Evolutionary conservation across 2,329 filamentous ascomycete genomes (phyloP).

Genomic region (Penicillium brevicompactum): DNA sequence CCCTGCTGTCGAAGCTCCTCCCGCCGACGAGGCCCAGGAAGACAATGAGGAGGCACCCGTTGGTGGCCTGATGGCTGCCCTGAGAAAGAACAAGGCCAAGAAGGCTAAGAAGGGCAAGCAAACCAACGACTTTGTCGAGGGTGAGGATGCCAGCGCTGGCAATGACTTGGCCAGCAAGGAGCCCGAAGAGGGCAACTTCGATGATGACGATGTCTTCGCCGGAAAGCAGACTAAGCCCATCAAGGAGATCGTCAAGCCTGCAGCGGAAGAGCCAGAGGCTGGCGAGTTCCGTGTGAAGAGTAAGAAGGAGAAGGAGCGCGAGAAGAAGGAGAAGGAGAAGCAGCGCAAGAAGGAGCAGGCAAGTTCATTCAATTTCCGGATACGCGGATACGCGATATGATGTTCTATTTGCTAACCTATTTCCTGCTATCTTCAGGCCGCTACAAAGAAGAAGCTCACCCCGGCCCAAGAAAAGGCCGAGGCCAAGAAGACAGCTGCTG

Average conservation of each 20-base stretch:
- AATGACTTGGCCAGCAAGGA: conserved; percentile 65
- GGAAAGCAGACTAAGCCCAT: conserved; percentile 67
- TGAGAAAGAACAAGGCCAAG: conserved; percentile 81
- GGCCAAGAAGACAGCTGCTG: conserved; percentile 67
- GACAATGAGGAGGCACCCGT: conserved; percentile 56
- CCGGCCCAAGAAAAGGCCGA: conserved; percentile 58
- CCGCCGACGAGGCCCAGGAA: conserved; percentile 49
- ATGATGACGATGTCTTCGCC: conserved; percentile 85
- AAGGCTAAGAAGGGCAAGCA: conserved; percentile 86
- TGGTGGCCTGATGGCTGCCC: conserved; percentile 74
- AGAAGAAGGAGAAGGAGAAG: conserved; percentile 98
- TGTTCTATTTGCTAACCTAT: conserved; percentile 5
- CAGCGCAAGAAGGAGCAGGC: conserved; percentile 98
- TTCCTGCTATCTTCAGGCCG: conserved; percentile 57
- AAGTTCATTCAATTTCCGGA: conserved; percentile 26
- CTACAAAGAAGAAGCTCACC: conserved; percentile 74
- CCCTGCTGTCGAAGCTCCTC: conserved; percentile 48
- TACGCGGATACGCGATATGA: background rate
- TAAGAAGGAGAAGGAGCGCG: conserved; percentile 97
- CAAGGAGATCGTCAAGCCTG: conserved; percentile 51
- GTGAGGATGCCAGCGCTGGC: conserved; percentile 57
- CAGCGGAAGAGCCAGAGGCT: conserved; percentile 49
- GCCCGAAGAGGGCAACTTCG: conserved; percentile 76
- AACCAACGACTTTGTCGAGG: conserved; percentile 73
- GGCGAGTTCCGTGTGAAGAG: conserved; percentile 74